phyloP scores from a whole-genome alignment of 306 rosid species.

The Nissolia schottii region DNA sequence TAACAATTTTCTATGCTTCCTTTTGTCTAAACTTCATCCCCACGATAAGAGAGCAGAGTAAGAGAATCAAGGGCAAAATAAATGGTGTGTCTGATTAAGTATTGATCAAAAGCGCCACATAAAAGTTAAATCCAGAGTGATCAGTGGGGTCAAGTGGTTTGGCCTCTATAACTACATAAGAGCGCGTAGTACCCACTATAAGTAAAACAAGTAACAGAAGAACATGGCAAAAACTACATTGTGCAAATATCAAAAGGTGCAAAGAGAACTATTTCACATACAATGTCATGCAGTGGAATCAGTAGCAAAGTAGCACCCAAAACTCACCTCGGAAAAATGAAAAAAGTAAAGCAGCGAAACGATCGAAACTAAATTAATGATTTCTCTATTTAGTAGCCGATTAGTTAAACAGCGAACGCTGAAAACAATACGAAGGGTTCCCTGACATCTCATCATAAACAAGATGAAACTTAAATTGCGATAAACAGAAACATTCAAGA shows the following conservation, averaged over 20 bases:
- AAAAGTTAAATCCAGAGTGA: slow-evolving; percentile 5
- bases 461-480: neutral
- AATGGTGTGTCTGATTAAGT: neutral
- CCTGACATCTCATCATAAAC: neutral
- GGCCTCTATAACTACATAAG: slow-evolving; percentile 16
- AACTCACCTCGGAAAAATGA: neutral
- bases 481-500: neutral
- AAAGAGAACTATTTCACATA: neutral
- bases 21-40: neutral
- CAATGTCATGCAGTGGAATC: neutral
- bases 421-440: neutral
- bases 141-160: neutral
- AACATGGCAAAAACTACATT: slow-evolving; percentile 17
- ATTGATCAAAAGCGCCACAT: neutral
- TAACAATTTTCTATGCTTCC: neutral
- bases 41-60: neutral
- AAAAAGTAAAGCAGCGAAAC: neutral
- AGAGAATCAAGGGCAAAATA: neutral
- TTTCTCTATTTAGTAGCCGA: neutral
- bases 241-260: neutral
- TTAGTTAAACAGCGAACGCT: neutral
- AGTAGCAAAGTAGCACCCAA: neutral
- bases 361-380: neutral
- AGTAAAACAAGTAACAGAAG: neutral
- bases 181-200: neutral